A percentile compares a stretch with the other conserved stretches of the same genome.
Conservation (phyloP, 1,139 yeast genomes). For the Candida albicans region DNA sequence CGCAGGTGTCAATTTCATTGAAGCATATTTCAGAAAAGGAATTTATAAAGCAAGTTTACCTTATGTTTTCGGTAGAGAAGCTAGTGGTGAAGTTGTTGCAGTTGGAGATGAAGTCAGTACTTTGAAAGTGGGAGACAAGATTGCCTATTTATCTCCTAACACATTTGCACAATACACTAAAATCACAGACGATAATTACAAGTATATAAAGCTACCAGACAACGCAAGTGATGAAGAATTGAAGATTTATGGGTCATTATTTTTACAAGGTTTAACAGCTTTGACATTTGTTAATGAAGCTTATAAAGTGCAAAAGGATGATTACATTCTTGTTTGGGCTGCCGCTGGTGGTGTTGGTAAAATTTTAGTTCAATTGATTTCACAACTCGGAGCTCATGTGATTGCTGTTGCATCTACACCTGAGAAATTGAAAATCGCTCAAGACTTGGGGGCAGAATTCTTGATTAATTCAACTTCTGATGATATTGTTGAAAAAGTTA, state of each 20-base stretch:
- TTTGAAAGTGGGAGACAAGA: constrained; percentile 69
- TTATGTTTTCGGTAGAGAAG: constrained; percentile 76
- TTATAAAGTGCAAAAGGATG: constrained; percentile 64
- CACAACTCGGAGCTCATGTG: constrained; percentile 67
- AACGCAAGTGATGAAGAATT: constrained; percentile 46
- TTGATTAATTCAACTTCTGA: constrained; percentile 60
- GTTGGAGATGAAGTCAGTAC: constrained; percentile 60
- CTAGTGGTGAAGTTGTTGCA: constrained; percentile 70
- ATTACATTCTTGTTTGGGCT: constrained; percentile 76
- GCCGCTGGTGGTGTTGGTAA: constrained; percentile 95
- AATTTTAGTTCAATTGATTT: constrained; percentile 61
- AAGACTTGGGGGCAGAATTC: constrained; percentile 72
- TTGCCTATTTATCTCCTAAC: constrained; percentile 52
- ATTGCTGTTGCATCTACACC: constrained; percentile 82
- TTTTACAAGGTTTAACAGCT: constrained; percentile 80
- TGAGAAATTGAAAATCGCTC: constrained; percentile 62
- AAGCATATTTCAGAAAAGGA: constrained; percentile 78
- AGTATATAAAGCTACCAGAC: constrained; percentile 50
- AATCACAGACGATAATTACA: constrained; percentile 26
- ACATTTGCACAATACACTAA: constrained; percentile 77
- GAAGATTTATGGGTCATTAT: constrained; percentile 57
- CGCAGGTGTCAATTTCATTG: constrained; percentile 82
- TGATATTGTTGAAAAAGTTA: constrained; percentile 57
- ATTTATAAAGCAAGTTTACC: constrained; percentile 58
- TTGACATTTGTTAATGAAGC: constrained; percentile 67